Evolutionary conservation across 208 protist genomes (phyloP), one percentile per base, ranked within the genome.

Genomic region (Leishmania martiniquensis): DNA sequence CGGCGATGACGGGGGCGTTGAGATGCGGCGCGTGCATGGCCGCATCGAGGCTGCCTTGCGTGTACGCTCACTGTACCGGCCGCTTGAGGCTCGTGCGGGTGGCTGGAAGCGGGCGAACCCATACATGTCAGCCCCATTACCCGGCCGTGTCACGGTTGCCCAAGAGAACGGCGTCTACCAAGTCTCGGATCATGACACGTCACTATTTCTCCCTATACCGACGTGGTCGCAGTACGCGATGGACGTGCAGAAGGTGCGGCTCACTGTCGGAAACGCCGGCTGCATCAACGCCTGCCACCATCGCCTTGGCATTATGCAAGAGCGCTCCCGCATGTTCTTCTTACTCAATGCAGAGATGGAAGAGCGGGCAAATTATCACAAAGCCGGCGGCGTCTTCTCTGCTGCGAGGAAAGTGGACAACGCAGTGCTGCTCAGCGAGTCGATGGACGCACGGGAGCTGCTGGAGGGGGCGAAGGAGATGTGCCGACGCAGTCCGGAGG

Each of bases 251-350:
- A 85, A 85, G 65, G 78, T 97, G 66, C 83, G 85, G 60, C 87
- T 92, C 10, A 96, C 91, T 37, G 89, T 95, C 65, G 86, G 89
- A 54, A 89, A 97, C 84, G 89, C 86, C 13, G 73, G 72, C 39
- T 96, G 91, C 75, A 87, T 92, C 39, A 90, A 87, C 20, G 92
- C 93, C 12, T 98, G 95, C 76, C 85, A 85, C 39, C 93, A 98
- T 67, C 90, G 95, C 29, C 86, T 98, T 39, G 93, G 93, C 65
- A 98, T 98, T 84, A 95, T 98, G 77, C 92, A 98, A 81, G 92
- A 97, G 81, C 94, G 92, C 44, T 96, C 91, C n/a, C 83, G 92
- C 72, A 97, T 98, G 91, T 97, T 97, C 75, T 96, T 96, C 74
- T 74, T 96, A 29, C 91, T 97, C 62, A 98, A 98, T 76, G 87